phyloP scores from a whole-genome alignment of 1,284 basidiomycete species.

The Sutorius eximius region DNA sequence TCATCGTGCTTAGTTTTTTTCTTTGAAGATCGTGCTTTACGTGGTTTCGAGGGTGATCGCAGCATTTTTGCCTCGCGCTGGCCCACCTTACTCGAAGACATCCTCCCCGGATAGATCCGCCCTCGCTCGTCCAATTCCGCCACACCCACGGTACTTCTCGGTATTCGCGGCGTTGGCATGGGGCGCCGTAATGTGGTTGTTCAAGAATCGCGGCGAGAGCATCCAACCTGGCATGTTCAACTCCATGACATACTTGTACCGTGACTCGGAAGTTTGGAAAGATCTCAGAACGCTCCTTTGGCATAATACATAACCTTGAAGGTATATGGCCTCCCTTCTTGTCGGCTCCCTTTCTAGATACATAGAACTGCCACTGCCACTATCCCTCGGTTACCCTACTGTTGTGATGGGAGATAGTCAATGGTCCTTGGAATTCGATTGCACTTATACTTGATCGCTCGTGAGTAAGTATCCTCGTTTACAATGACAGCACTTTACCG shows the following conservation, averaged over 20 bases:
- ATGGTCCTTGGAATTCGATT: constrained; percentile 43
- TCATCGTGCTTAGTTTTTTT: constrained; percentile 1
- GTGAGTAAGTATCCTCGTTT: constrained; percentile 12
- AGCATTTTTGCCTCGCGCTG: constrained; percentile 80
- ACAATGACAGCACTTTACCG: constrained; percentile 38
- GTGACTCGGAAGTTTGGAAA: constrained; percentile 71
- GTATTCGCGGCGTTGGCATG: constrained; percentile 89
- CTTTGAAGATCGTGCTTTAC: constrained; percentile 88
- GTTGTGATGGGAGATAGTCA: constrained; percentile 30
- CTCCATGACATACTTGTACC: constrained; percentile 78
- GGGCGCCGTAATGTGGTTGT: constrained; percentile 98
- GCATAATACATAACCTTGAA: constrained; percentile 59
- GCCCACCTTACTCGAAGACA: constrained; percentile 44
- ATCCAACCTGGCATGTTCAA: constrained; percentile 94
- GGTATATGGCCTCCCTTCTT: constrained; percentile 4
- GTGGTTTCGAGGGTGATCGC: constrained; percentile 88
- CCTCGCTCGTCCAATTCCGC: constrained; percentile 69
- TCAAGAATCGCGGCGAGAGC: constrained; percentile 80
- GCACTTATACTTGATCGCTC: constrained; percentile 57
- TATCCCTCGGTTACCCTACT: constrained; percentile 22
- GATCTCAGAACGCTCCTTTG: constrained; percentile 66
- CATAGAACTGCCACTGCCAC: not conserved
- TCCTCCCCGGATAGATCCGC: constrained; percentile 40
- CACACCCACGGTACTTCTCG: constrained; percentile 81
- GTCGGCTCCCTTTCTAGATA: not conserved